Evolutionary conservation across 2,329 filamentous ascomycete genomes (phyloP).

Genomic region (Byssochlamys sp.): DNA sequence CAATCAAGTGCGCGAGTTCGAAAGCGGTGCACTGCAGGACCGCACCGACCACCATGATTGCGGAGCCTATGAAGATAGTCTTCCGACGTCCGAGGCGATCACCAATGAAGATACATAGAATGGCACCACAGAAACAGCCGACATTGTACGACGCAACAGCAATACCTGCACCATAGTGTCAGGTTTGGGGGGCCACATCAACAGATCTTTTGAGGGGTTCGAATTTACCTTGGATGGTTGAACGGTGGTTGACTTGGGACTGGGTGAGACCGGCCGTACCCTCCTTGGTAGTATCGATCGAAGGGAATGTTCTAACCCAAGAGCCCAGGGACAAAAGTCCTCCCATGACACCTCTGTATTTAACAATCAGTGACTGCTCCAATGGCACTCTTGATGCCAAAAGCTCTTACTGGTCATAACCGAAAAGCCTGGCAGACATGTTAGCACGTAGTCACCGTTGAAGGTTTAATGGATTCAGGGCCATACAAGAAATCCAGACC

Average conservation of each 20-base stretch:
- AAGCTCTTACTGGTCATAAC: conserved; percentile 52
- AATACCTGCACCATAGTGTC: conserved; percentile 21
- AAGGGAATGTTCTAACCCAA: conserved; percentile 49
- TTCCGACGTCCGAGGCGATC: conserved; percentile 43
- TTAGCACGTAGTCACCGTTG: conserved; percentile 1
- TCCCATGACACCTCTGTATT: conserved; percentile 55
- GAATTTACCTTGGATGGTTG: conserved; percentile 26
- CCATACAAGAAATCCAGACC: conserved; percentile 58
- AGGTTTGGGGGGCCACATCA: not conserved
- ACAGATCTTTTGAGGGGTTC: conserved; percentile 4
- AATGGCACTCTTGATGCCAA: not conserved
- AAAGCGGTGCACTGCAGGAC: conserved; percentile 41
- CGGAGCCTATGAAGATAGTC: conserved; percentile 41
- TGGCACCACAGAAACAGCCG: conserved; percentile 44
- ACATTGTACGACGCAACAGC: conserved; percentile 37
- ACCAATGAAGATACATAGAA: conserved; percentile 43
- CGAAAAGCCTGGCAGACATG: conserved; percentile 34
- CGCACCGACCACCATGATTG: conserved; percentile 43
- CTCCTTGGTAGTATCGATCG: conserved; percentile 41
- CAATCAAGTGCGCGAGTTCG: conserved; percentile 40
- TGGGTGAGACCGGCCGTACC: conserved; percentile 11
- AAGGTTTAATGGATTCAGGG: not conserved
- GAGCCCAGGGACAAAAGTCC: conserved; percentile 60
- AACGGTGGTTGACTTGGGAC: conserved; percentile 16
- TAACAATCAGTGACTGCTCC: conserved; percentile 4